Evolutionary conservation across 75 land plant genomes (phyloP), one percentile per base, ranked within the genome.

Genomic region (Isoetes taiwanensis): DNA sequence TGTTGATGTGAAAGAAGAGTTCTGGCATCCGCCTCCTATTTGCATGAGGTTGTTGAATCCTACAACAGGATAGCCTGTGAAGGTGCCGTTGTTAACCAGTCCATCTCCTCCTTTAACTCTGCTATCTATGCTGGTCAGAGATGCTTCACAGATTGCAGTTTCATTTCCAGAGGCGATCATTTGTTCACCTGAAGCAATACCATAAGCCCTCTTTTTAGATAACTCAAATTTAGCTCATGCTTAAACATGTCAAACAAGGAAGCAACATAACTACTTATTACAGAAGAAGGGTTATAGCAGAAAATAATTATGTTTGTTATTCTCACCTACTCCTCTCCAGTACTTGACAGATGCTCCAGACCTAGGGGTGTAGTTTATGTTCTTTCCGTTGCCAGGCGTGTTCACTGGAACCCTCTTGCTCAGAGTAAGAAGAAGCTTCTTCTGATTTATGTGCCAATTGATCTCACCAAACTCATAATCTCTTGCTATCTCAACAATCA

Each of bases 401-500:
- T 30, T 30, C 2, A 37, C 33, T 17, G 28, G 20, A 9, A 68
- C 58, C 2, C 74, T 40, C 24, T 52, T 28, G 10, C 53, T 39
- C 28, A 41, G 3, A 34, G 28, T 56, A 17, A 42, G 61, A 2
- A 67, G 43, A n/a, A 26, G 43, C 56, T 59, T 34, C 12, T 23
- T 21, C 21, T 39, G 52, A 0, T 43, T 24, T 31, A 63, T 54
- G 50, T 67, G 59, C 73, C 73, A 71, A 28, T 25, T 43, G 10
- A 67, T 17, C 10, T 58, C 72, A 14, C 56, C 73, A 39, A 71
- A 71, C 28, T 57, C 72, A 10, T 67, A 28, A 2, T 17, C 35
- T 43, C 46, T 50, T 9, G 58, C 85, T 19, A 63, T 71, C 6
- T 58, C 69, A 39, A 63, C 3, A 31, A 72, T 67, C 1, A 34